phyloP scores from a whole-genome alignment of 371 early-diverging fungal species.

The Conidiobolus coronatus region DNA sequence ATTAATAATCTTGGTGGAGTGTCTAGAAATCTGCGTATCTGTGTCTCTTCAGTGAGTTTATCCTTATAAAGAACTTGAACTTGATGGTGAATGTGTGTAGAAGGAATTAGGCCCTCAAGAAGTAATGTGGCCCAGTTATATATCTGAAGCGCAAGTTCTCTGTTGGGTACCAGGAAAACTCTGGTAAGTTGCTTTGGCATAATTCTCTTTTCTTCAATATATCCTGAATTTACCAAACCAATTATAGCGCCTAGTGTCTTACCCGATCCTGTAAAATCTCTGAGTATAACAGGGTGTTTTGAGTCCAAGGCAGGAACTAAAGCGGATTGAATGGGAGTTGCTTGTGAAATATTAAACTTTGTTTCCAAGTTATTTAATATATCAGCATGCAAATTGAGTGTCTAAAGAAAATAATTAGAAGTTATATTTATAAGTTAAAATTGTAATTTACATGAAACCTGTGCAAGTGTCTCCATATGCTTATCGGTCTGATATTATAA shows the following conservation, averaged over 20 bases:
- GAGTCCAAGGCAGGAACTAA: conserved; percentile 27
- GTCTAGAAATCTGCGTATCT: conserved; percentile 5
- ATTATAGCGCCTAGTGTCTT: conserved; percentile 46
- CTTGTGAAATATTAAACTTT: conserved; percentile 17
- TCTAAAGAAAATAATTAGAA: no score
- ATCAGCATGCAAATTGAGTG: not conserved
- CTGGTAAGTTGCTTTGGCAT: conserved; percentile 10
- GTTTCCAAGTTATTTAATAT: conserved; percentile 18
- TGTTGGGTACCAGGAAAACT: conserved; percentile 60
- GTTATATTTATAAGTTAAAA: no score
- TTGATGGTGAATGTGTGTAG: conserved; percentile 6
- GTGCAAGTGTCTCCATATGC: no score
- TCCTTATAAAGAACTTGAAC: conserved; percentile 10
- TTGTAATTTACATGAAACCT: no score
- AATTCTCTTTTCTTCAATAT: not conserved
- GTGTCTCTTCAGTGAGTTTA: conserved; percentile 3
- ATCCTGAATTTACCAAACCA: conserved; percentile 19
- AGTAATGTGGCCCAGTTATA: conserved; percentile 19
- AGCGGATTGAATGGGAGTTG: conserved; percentile 23
- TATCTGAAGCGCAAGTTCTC: conserved; percentile 71
- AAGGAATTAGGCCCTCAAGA: conserved; percentile 5
- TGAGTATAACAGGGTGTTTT: conserved; percentile 30
- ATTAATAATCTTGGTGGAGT: conserved; percentile 25
- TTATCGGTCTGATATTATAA: no score
- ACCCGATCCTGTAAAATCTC: conserved; percentile 61